Evolutionary conservation across 352 stramenopile species (phyloP), one percentile per base, ranked within the genome.

Genomic region (Phytophthora aleatoria): DNA sequence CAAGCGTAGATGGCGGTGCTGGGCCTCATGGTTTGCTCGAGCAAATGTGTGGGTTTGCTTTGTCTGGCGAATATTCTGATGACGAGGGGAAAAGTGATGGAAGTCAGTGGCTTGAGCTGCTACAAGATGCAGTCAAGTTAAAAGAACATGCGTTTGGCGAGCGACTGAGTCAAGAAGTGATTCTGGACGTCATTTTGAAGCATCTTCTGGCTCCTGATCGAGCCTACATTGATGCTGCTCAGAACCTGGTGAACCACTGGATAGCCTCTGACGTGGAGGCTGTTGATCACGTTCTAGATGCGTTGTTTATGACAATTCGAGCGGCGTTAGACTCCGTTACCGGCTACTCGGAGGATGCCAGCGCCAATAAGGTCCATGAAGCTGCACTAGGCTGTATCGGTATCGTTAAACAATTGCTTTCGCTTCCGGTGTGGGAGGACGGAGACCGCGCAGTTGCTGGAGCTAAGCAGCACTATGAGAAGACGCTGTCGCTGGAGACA

Each of bases 91-190:
- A 49, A 12, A 42, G 12, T 1, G 50, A 59, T 41, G 65, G 57
- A 39, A 67, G 31, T 50, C 64, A 69, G 54, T 92, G 84, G 84
- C 71, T 81, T 13, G 71, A 74, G 33, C 68, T 92, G 13, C 78
- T 83, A 60, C 74, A 81, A 45, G 82, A 92, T 53, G 81, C 74
- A n/a, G 24, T 81, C 28, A 85, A 89, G 51, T 57, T 92, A 20
- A 89, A 92, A 69, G 80, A 81, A 7, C 84, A 90, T 60, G 71
- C 85, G 5, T 90, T 92, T 69, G 82, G 80, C 2, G 82, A 88
- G 27, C 71, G 75, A 15, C 36, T 91, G 1, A 77, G 56, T 12
- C 75, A 89, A 60, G 74, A 92, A 41, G 64, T 57, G 24, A 86
- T 92, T 24, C 58, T 91, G 5, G 74, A 79, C 15, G 57, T 77